Base-by-base conservation (phyloP, 2,329 filamentous ascomycete genomes). In the Diaporthe australafricana region DNA sequence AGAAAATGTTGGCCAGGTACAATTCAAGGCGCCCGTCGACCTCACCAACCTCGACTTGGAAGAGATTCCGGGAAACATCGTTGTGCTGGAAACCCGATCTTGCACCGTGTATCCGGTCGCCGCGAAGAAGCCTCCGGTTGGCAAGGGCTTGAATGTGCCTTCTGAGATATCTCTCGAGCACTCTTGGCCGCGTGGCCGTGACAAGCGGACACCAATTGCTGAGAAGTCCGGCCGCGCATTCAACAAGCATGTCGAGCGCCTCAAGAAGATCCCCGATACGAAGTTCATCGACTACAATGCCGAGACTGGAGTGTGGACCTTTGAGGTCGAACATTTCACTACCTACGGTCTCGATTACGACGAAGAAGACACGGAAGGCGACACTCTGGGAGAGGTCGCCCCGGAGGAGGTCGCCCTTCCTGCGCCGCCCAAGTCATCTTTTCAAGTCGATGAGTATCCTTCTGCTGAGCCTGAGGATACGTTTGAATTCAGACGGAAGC, bases 281-380 rank as follows among this genome's bases (percentile, higher is more conserved):
- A 90, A 90, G 5, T 98, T 98, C 77, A 87, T 95, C 77, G 87
- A 88, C 77, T 99, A 98, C 81, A 89, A 97, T 75, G 86, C 87
- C 71, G 87, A 94, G 1, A 95, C 91, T 67, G 96, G 96, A 67
- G 89, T 93, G 57, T 99, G 97, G 97, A 89, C 90, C 17, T 99
- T 99, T 84, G 91, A 87, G 12, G 96, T 99, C n/a, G 91, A 96
- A 78, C 96, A 99, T 81, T 99, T 97, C 81, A 98, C 96, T 1
- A 98, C 95, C 1, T 99, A 99, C 79, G 95, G 93, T 50, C 87
- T 98, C 68, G 93, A 96, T 75, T 94, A 93, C 50, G 89, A 91
- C 67, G 93, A 95, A 55, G 92, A 94, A 35, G 92, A 93, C 65
- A 90, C 89, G 9, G 86, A 92, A 57, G 86, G 86, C 9, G 90